Percentiles rank a stretch among this genome's conserved stretches.
Evolutionary conservation across 345 rosid species (phyloP).

Genomic region (Eucalyptus regnans): DNA sequence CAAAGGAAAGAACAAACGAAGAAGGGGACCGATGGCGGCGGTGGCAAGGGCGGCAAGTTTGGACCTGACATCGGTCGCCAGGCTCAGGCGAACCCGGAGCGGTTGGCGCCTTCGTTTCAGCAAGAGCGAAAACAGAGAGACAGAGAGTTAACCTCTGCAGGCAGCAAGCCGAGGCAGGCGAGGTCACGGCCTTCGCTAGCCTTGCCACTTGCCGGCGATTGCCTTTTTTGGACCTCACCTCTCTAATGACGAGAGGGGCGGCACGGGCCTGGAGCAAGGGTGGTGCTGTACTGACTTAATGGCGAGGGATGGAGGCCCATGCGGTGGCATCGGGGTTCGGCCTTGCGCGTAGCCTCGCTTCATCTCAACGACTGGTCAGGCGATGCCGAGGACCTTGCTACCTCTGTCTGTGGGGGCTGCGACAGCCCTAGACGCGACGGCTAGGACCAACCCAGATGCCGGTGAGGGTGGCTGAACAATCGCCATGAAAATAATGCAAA

Average conservation of each 20-base stretch:
- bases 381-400: not conserved
- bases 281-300: not conserved
- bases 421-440: not conserved
- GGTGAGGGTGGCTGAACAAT: not conserved
- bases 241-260: not conserved
- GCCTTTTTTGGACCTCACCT: not conserved
- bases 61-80: not conserved
- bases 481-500: not conserved
- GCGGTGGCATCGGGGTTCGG: not conserved
- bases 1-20: not conserved
- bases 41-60: not conserved
- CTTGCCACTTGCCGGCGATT: not conserved
- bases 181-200: not conserved
- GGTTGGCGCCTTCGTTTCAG: not conserved
- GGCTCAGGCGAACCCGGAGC: not conserved
- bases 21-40: not conserved
- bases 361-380: not conserved
- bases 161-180: not conserved
- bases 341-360: not conserved
- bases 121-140: not conserved
- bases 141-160: not conserved
- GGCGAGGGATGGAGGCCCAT: not conserved
- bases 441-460: not conserved
- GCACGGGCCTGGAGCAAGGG: not conserved
- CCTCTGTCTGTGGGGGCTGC: not conserved